Evolutionary conservation across 2,329 filamentous ascomycete genomes (phyloP), one percentile per base, ranked within the genome.

Genomic region (Fusarium temperatum): DNA sequence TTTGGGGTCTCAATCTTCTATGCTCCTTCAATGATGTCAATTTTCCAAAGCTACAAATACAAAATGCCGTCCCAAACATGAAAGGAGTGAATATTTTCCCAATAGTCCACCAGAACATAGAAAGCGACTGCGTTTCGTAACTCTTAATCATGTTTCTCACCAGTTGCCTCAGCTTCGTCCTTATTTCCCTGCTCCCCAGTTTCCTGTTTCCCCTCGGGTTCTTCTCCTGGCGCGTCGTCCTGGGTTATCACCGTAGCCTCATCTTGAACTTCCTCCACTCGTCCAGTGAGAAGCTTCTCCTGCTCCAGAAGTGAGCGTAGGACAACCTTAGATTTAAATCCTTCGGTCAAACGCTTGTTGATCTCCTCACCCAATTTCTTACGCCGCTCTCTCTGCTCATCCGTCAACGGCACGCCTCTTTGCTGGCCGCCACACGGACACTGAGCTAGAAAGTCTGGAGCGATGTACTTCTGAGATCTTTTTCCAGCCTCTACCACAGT

Each of bases 41-140:
- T 32, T 17, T 56, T 28, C 8, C 26, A 32, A 22, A 15, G 1
- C 22, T 32, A 13, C 5, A 12, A 26, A 6, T 15, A 8, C 5
- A 20, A 5, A 20, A 15, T 56, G 5, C 36, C 22, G 3, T 6
- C 17, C 38, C 28, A 45, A 18, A 4, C 17, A 17, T 20, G 5
- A 35, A 56, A 56, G 0, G 22, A 28, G 14, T 28, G 35, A 5
- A 15, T 9, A 17, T 0, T 22, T 17, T 17, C 9, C 32, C n/a
- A 15, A 10, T 20, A 8, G 0, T 7, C 18, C 24, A 38, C 5
- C 18, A 0, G n/a, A n/a, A 22, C 5, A 22, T 12, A 36, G 0
- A 20, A 15, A 20, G 9, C 9, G n/a, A 26, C n/a, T 3, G 8
- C 14, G 35, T 8, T 28, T 3, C 3, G 8, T 18, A 39, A 8